Evolutionary conservation across 2,329 filamentous ascomycete species (phyloP), one percentile per base, ranked within the genome.

Genomic region (Ascochyta fabae): DNA sequence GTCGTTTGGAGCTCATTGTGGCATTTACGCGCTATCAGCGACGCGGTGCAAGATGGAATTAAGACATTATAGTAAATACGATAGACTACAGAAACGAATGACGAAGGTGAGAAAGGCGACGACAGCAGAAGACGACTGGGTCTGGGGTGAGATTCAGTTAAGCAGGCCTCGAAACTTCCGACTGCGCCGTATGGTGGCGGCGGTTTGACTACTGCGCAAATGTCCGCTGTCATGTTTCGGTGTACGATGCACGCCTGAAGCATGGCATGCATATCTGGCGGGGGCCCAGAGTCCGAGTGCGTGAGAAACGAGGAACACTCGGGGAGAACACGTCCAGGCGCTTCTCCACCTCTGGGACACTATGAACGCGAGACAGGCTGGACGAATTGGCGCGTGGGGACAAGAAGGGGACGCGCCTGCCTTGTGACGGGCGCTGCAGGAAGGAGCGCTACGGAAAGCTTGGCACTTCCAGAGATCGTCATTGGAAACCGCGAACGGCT

Each of bases 1-100:
- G 75, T 47, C 75, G 77, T 48, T 77, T 79, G 23, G 76, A 70
- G 9, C 67, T 70, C 75, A 78, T 79, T 33, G 59, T 53, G 24
- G 47, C 19, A 31, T 35, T 41, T 44, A 36, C n/a, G 40, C 44
- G 43, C 48, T 52, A 9, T 16, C 23, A 47, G n/a, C 36, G 38
- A 39, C 36, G 36, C 36, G 19, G 22, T 15, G 31, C 16, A 47
- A 24, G 15, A 7, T 8, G 22, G 8, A 19, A 53, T 57, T 53
- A 53, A 57, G 44, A 57, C 54, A 57, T 57, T 57, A 53, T 22
- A 9, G 35, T 39, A 23, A 26, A 35, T 6, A 13, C 15, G 24
- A 39, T 26, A 15, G 29, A 34, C 38, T 35, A 40, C 24, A n/a
- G 7, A n/a, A 39, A 49, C 9, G 23, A 40, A 27, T 6, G 35